A percentile compares a stretch with the other conserved stretches of the same genome.
Conservation (phyloP, 1,284 basidiomycete species). For the Cutaneotrichosporon mucoides region DNA sequence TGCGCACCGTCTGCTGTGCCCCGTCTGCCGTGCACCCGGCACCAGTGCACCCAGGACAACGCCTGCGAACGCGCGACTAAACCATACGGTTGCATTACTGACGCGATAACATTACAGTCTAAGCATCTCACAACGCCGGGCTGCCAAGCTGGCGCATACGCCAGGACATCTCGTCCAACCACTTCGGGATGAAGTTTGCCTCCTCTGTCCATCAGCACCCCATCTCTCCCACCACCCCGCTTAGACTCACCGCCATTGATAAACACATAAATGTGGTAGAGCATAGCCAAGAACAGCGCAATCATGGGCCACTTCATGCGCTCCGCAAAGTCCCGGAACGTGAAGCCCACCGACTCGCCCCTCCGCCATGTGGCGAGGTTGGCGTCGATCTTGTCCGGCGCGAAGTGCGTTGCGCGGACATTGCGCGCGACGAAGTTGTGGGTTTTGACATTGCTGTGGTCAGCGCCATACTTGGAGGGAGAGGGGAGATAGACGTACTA, state of each 20-base stretch:
- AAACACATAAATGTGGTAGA: constrained; percentile 35
- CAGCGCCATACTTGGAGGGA: too few relatives aligned
- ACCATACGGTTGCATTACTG: too few relatives aligned
- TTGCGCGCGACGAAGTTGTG: constrained; percentile 43
- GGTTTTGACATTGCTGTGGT: constrained; percentile 37
- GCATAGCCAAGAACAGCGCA: constrained; percentile 27
- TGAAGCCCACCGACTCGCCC: constrained; percentile 29
- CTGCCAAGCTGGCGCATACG: background rate
- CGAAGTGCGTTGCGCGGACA: constrained; percentile 31
- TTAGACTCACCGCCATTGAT: constrained; percentile 32
- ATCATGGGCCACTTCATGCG: constrained; percentile 34
- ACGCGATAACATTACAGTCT: too few relatives aligned
- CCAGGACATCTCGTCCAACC: constrained; percentile 28
- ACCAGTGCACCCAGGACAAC: too few relatives aligned
- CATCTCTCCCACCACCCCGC: too few relatives aligned
- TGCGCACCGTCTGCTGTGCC: too few relatives aligned
- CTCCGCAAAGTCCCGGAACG: constrained; percentile 25
- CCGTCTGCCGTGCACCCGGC: too few relatives aligned
- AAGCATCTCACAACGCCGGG: too few relatives aligned
- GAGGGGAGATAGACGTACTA: constrained; percentile 49
- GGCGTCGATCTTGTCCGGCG: constrained; percentile 27
- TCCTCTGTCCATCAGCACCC: constrained; percentile 22
- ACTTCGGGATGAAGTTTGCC: constrained; percentile 36
- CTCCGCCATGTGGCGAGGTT: constrained; percentile 38
- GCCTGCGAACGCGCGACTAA: too few relatives aligned